Conservation (phyloP, 192 early-diverging fungal species). For the Coemansia sp. region DNA sequence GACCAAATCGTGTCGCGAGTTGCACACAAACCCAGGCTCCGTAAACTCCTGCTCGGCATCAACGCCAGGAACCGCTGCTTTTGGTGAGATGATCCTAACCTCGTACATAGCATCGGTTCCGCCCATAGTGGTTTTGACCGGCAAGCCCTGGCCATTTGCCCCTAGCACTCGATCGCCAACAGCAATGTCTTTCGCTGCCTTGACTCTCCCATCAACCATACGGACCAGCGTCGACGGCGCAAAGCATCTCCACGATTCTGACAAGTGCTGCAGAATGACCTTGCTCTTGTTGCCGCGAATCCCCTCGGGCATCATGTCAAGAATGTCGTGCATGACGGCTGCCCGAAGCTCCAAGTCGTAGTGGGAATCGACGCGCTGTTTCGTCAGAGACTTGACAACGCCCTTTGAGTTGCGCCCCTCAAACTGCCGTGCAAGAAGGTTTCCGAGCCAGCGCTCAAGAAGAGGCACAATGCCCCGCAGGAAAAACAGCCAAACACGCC, state of each 20-base stretch:
- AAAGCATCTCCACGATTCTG: slow-evolving; percentile 87
- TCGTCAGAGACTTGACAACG: slow-evolving; percentile 97
- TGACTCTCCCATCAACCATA: slow-evolving; percentile 28
- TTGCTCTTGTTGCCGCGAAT: slow-evolving; percentile 96
- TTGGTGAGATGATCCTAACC: slow-evolving; percentile 13
- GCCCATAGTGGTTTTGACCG: slow-evolving; percentile 20
- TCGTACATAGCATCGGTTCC: slow-evolving; percentile 30
- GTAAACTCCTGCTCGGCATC: background rate
- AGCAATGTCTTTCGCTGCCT: slow-evolving; percentile 12
- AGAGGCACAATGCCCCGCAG: slow-evolving; percentile 97
- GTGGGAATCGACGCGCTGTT: slow-evolving; percentile 98
- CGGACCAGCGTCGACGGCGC: slow-evolving; percentile 29
- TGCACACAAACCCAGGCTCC: slow-evolving; percentile 26
- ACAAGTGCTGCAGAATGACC: slow-evolving; percentile 93
- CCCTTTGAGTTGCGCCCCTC: slow-evolving; percentile 97
- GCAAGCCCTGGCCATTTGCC: slow-evolving; percentile 15
- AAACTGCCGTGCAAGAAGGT: slow-evolving; percentile 97
- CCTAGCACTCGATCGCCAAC: slow-evolving; percentile 26
- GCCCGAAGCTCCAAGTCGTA: slow-evolving; percentile 98
- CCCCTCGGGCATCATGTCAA: slow-evolving; percentile 99
- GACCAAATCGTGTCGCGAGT: slow-evolving; percentile 33
- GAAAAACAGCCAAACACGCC: slow-evolving; percentile 99
- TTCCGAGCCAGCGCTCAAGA: slow-evolving; percentile 98
- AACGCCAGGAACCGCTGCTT: background rate
- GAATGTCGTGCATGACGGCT: slow-evolving; percentile 97